Evolutionary conservation across 345 rosid species (phyloP), one percentile per base, ranked within the genome.

Genomic region (Gossypium herbaceum): DNA sequence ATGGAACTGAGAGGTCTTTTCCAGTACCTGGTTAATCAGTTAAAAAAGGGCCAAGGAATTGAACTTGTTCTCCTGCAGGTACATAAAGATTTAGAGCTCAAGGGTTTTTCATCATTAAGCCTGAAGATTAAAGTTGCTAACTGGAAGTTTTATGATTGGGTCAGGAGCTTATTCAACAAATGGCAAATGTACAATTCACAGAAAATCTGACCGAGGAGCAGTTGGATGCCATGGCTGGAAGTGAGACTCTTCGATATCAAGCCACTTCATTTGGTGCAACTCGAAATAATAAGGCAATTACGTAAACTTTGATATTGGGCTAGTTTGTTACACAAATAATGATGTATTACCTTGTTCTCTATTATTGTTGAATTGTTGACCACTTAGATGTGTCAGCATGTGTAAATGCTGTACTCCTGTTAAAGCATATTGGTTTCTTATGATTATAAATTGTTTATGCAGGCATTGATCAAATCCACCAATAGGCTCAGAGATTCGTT

Each of bases 221-320:
- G 83, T 86, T 96, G 86, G 98, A 93, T 85, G 91, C 99, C 75
- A 96, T 93, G 99, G 99, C 99, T 22, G 99, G 99, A 68, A 88
- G 99, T 84, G 99, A 96, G 81, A 93, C 97, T 48, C 94, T 96
- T 54, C 94, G 98, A 24, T 92, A 87, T 80, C 98, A 91, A 78
- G 98, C 95, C 74, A 93, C 99, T 73, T 93, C 98, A 7, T 92
- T 90, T 85, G 97, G 97, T 73, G 82, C 87, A 79, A 82, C 98
- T 70, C 86, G 97, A 72, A 96, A 92, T 80, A 96, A 96, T 83
- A 96, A 93, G 99, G 99, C 93, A 57, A 74, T 24, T 57, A 59
- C 25, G 57, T 29, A 29, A 59, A 50, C 68, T 72, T 54, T 41
- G 68, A 12, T 65, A 45, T 59, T 48, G 5, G 66, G 55, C 13